phyloP scores from a whole-genome alignment of 495 filamentous ascomycete species.

The Aeminium ludgeri region DNA sequence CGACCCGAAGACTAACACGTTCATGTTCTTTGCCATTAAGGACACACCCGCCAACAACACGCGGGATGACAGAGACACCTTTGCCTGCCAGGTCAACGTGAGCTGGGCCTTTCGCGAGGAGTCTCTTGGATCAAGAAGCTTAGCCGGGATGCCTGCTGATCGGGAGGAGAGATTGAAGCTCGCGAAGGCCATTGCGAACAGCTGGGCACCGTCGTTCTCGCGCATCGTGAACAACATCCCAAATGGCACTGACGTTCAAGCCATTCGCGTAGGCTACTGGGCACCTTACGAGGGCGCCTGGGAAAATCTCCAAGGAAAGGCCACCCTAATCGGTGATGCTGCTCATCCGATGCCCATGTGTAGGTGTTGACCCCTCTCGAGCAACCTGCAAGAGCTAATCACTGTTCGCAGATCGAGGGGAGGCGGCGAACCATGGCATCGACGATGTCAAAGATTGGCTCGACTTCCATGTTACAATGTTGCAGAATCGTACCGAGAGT shows the following conservation, averaged over 20 bases:
- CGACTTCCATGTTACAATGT: conserved; percentile 10
- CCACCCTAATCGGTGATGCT: conserved; percentile 10
- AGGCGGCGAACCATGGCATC: conserved; percentile 44
- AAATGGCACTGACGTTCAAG: conserved; percentile 30
- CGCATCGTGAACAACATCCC: conserved; percentile 31
- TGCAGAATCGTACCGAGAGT: no score
- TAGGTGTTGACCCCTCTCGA: background rate
- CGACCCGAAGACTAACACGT: conserved; percentile 38
- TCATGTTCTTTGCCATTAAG: conserved; percentile 36
- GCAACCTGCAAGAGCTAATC: no score
- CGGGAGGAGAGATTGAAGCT: conserved; percentile 29
- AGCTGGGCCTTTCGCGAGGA: no score
- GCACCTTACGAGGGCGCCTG: conserved; percentile 21
- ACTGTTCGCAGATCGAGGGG: conserved; percentile 31
- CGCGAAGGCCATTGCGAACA: conserved; percentile 34
- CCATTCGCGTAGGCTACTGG: conserved; percentile 39
- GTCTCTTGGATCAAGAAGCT: no score
- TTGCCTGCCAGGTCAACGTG: conserved; percentile 10
- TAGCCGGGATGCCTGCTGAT: conserved; percentile 29
- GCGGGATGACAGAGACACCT: conserved; percentile 16
- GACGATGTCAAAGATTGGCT: conserved; percentile 25
- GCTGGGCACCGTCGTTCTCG: conserved; percentile 41
- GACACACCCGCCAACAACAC: conserved; percentile 4
- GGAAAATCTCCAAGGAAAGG: conserved; percentile 17
- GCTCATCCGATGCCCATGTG: conserved; percentile 15